Conservation (phyloP, 164 flowering plant genomes). For the Malania oleifera region DNA sequence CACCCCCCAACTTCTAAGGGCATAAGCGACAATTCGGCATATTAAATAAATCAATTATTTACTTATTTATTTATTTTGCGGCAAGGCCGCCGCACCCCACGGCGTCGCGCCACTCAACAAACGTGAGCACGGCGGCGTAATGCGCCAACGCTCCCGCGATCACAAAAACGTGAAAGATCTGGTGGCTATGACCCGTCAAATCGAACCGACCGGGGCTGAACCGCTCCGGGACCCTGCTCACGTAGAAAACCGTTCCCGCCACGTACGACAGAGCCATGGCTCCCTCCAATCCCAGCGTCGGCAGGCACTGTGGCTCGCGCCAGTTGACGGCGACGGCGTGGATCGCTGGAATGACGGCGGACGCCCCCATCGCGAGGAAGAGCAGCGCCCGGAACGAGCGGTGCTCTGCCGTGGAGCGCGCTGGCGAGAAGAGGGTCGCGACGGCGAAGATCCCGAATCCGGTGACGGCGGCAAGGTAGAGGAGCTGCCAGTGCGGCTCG, state of each 20-base stretch:
- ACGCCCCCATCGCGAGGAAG: conserved; percentile 73
- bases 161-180: conserved; percentile 81
- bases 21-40: too few species aligned
- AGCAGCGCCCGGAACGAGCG: conserved; percentile 62
- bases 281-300: conserved; percentile 49
- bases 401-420: conserved; percentile 38
- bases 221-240: conserved; percentile 70
- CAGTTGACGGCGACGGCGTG: conserved; percentile 66
- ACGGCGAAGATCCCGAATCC: conserved; percentile 61
- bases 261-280: conserved; percentile 74
- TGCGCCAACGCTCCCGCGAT: conserved; percentile 81
- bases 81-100: conserved; percentile 50
- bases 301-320: conserved; percentile 47
- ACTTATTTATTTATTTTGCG: too few species aligned
- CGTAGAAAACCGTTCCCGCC: conserved; percentile 63
- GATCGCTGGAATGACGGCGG: conserved; percentile 66
- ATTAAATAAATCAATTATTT: too few species aligned
- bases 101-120: conserved; percentile 57
- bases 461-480: conserved; percentile 65
- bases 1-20: too few species aligned
- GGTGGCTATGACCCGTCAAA: conserved; percentile 87
- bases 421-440: conserved; percentile 57
- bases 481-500: conserved; percentile 60
- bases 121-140: conserved; percentile 62
- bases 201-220: conserved; percentile 88